phyloP scores from a whole-genome alignment of 768 basidiomycete species.

The Tremella mesenterica region DNA sequence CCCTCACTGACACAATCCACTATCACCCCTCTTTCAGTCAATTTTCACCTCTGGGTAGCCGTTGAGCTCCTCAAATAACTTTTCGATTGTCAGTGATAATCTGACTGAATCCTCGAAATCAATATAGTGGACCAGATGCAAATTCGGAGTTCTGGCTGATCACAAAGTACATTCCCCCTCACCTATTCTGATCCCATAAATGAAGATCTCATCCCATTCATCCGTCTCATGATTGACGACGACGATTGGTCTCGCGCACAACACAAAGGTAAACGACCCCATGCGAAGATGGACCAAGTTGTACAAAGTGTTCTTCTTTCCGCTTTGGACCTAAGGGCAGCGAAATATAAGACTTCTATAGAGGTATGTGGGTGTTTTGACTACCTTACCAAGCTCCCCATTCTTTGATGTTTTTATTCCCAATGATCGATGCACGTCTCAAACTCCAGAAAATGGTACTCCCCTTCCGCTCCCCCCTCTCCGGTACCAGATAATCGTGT shows the following conservation, averaged over 20 bases:
- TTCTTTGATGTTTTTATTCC: too few relatives aligned
- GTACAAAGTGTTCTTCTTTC: neutral
- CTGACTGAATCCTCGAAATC: too few relatives aligned
- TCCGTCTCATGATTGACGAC: conserved; percentile 19
- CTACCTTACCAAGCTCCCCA: neutral
- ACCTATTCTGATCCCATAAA: conserved; percentile 11
- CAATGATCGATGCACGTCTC: too few relatives aligned
- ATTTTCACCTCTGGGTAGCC: neutral
- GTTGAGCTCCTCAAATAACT: too few relatives aligned
- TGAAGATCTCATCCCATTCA: conserved; percentile 16
- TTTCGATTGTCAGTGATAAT: too few relatives aligned
- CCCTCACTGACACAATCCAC: too few relatives aligned
- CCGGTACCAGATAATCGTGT: too few relatives aligned
- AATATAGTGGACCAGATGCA: too few relatives aligned
- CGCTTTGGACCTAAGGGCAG: neutral
- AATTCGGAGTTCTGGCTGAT: neutral
- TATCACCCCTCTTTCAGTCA: too few relatives aligned
- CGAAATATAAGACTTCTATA: neutral
- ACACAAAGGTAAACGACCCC: conserved; percentile 7
- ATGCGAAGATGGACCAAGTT: neutral
- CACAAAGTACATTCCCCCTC: conserved; percentile 22
- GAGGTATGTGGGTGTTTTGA: neutral
- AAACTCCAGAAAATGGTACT: too few relatives aligned
- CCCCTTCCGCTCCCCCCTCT: too few relatives aligned
- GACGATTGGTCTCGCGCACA: conserved; percentile 18